phyloP scores from a whole-genome alignment of 371 early-diverging fungal genomes.

The Smittium culicis region DNA sequence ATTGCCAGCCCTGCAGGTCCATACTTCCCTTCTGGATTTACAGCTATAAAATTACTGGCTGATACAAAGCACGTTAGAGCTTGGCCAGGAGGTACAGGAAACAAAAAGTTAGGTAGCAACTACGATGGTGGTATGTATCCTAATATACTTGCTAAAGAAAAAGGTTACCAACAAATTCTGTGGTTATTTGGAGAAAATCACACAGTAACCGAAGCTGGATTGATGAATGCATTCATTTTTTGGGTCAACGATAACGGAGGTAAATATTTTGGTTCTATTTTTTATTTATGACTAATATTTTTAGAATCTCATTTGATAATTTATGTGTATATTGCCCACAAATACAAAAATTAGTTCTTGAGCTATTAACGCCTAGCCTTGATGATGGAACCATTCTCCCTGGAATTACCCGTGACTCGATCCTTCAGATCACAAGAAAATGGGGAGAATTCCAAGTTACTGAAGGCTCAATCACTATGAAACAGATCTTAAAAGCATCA shows the following conservation, averaged over 20 bases:
- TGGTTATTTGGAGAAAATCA: conserved; percentile 85
- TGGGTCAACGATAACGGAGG: conserved; percentile 61
- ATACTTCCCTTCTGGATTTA: conserved; percentile 58
- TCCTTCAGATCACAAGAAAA: conserved; percentile 57
- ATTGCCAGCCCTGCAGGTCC: conserved; percentile 94
- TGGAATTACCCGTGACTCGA: conserved; percentile 93
- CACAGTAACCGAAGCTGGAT: conserved; percentile 87
- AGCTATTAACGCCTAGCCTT: conserved; percentile 82
- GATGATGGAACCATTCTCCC: conserved; percentile 87
- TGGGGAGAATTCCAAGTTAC: conserved; percentile 87
- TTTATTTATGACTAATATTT: neutral
- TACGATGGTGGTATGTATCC: conserved; percentile 76
- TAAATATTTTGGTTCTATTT: conserved; percentile 1
- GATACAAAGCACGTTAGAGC: conserved; percentile 78
- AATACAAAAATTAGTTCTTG: too few relatives aligned
- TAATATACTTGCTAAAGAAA: conserved; percentile 69
- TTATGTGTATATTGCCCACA: too few relatives aligned
- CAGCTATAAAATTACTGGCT: conserved; percentile 74
- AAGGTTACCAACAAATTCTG: conserved; percentile 84
- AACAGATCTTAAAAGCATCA: conserved; percentile 54
- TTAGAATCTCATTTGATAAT: too few relatives aligned
- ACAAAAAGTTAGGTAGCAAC: conserved; percentile 84
- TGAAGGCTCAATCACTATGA: conserved; percentile 76
- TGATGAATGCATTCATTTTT: conserved; percentile 87
- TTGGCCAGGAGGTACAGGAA: conserved; percentile 94